Base-by-base conservation (phyloP, 2,329 filamentous ascomycete species). In the Aspergillus quadrilineatus region DNA sequence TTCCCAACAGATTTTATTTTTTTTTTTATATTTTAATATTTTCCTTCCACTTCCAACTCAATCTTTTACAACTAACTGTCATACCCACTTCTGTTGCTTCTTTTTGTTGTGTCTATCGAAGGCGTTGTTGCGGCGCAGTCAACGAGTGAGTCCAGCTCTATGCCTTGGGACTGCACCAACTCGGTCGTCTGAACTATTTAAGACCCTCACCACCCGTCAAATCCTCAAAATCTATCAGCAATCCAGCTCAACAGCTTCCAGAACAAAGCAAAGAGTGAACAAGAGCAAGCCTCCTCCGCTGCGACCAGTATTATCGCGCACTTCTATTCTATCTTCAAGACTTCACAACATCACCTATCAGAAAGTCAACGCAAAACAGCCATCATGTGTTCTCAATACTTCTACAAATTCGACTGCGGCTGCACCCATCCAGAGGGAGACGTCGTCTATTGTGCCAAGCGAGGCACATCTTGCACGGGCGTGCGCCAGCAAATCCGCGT, bases 381-480 rank as follows among this genome's bases (percentile, higher is more conserved):
- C 44, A 53, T 45, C 14, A 75, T 74, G 73, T 75, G 73, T 53
- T 72, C 69, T 2, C 58, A 71, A 51, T 75, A 74, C 58, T 69
- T 71, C 53, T 67, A 66, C 61, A 62, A 72, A 44, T 75, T 72
- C 57, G 71, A 70, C 59, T 75, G 72, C 57, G 72, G 72, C 41
- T 75, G 72, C 61, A 65, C 64, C 41, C 55, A 69, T 44, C 63
- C 67, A 17, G 69, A 73, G 52, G 68, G 63, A 4, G 69, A 67
- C n/a, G 63, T 73, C 4, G 70, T 74, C 34, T 63, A 62, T 48
- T 75, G 73, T 57, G 69, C 69, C 30, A 67, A 69, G 55, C 62
- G 66, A 57, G 70, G 69, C 50, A 70, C 68, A 26, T 61, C 60
- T 44, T 72, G 69, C 60, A 60, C 62, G n/a, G 67, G 67, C 6